Percentiles rank a stretch among this genome's conserved stretches.
These are phyloP conservation scores for Penicillium samsonianum DNA, from an alignment of 495 filamentous ascomycete species.

Conservation along the genomic window DNA sequence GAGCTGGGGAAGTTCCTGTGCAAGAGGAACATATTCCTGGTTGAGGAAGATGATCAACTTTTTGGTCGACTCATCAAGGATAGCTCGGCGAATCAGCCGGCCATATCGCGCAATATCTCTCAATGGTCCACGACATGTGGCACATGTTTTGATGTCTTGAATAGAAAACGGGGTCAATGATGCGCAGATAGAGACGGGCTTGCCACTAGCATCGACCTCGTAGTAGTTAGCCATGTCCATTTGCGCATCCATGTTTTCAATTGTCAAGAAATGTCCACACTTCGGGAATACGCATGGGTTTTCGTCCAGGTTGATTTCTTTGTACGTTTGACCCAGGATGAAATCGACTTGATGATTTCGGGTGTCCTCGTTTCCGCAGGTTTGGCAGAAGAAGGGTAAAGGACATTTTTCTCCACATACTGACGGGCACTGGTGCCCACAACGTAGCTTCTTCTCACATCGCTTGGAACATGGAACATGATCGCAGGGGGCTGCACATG, in stretches of 20 bases:
- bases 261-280: conserved; percentile 68
- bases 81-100: conserved; percentile 61
- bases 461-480: conserved; percentile 66
- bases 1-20: conserved; percentile 35
- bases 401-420: conserved; percentile 70
- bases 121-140: conserved; percentile 63
- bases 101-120: conserved; percentile 66
- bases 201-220: conserved; percentile 39
- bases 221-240: conserved; percentile 65
- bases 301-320: conserved; percentile 57
- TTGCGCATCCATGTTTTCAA: conserved; percentile 63
- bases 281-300: conserved; percentile 62
- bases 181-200: conserved; percentile 43
- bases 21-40: conserved; percentile 50
- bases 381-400: conserved; percentile 54
- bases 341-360: conserved; percentile 55
- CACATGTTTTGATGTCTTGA: conserved; percentile 58
- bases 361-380: conserved; percentile 46
- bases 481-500: conserved; percentile 62
- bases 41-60: conserved; percentile 61
- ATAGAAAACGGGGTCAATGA: conserved; percentile 54
- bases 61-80: conserved; percentile 68
- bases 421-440: conserved; percentile 69
- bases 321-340: conserved; percentile 50
- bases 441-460: conserved; percentile 57